phyloP scores from a whole-genome alignment of 352 stramenopile species.

The Pythium folliculosum region DNA sequence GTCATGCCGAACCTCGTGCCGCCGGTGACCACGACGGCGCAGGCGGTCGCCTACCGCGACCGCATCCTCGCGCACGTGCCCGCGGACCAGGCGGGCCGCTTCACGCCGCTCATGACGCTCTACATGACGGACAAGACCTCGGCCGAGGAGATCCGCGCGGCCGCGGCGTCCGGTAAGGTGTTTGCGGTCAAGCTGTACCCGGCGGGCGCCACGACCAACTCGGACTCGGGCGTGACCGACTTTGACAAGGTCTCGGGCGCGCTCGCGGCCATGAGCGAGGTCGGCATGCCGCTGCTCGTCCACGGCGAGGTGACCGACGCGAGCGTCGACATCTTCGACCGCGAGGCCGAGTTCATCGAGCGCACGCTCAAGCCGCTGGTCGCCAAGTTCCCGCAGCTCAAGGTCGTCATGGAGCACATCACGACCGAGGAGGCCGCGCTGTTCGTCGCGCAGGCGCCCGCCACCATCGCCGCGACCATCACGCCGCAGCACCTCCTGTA shows the following conservation, averaged over 20 bases:
- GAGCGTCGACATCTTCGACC: conserved; percentile 97
- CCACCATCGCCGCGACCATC: conserved; percentile 97
- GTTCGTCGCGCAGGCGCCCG: conserved; percentile 89
- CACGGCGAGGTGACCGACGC: conserved; percentile 96
- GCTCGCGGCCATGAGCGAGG: conserved; percentile 70
- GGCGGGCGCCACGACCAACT: conserved; percentile 98
- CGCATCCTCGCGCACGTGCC: conserved; percentile 91
- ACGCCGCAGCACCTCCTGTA: conserved; percentile 99
- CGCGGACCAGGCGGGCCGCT: conserved; percentile 48
- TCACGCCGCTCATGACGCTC: conserved; percentile 96
- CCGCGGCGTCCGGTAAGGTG: conserved; percentile 88
- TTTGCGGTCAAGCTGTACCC: conserved; percentile 98
- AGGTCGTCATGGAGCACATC: conserved; percentile 99
- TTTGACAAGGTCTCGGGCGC: conserved; percentile 94
- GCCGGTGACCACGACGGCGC: conserved; percentile 94
- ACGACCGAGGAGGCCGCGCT: conserved; percentile 96
- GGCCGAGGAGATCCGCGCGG: conserved; percentile 94
- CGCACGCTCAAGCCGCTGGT: conserved; percentile 94
- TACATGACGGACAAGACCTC: conserved; percentile 99
- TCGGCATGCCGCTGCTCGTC: conserved; percentile 95
- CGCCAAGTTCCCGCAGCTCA: conserved; percentile 91
- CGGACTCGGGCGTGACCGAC: conserved; percentile 96
- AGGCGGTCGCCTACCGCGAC: conserved; percentile 96
- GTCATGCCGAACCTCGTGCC: conserved; percentile 99
- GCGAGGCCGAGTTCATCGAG: conserved; percentile 96